Percentiles rank a stretch among this genome's conserved stretches.
phyloP scores from a whole-genome alignment of 2,329 filamentous ascomycete genomes.

The Nemania sp. region DNA sequence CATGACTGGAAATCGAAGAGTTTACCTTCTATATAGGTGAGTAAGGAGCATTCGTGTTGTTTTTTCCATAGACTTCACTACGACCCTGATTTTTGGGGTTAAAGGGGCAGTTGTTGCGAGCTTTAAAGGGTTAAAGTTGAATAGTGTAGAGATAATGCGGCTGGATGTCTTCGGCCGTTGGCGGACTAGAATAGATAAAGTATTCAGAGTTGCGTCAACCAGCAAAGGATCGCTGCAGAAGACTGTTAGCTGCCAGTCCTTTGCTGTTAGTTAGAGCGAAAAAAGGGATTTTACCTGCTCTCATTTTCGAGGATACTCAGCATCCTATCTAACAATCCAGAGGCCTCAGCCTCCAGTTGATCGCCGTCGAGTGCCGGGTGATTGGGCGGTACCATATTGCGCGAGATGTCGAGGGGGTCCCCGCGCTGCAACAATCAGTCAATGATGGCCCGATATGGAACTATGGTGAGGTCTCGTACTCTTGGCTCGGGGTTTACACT shows the following conservation, averaged over 20 bases:
- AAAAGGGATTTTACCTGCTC: slow-evolving; percentile 62
- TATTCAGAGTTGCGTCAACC: slow-evolving; percentile 90
- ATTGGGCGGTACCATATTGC: slow-evolving; percentile 81
- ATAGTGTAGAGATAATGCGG: slow-evolving; percentile 81
- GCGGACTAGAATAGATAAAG: slow-evolving; percentile 80
- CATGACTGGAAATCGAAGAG: slow-evolving; percentile 9
- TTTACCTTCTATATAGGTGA: slow-evolving; percentile 78
- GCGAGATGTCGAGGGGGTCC: slow-evolving; percentile 72
- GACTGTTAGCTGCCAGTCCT: background rate
- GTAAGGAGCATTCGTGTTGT: slow-evolving; percentile 83
- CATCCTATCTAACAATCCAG: slow-evolving; percentile 86
- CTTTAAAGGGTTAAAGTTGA: slow-evolving; percentile 91
- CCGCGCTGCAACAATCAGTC: slow-evolving; percentile 45
- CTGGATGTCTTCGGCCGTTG: slow-evolving; percentile 78
- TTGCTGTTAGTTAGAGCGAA: background rate
- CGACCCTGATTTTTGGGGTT: slow-evolving; percentile 78
- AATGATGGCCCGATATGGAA: slow-evolving; percentile 24
- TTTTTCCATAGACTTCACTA: slow-evolving; percentile 92
- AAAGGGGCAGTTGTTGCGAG: slow-evolving; percentile 72
- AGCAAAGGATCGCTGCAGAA: slow-evolving; percentile 76
- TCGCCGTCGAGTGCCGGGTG: slow-evolving; percentile 80
- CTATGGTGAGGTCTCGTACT: slow-evolving; percentile 55
- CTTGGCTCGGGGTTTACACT: slow-evolving; percentile 79
- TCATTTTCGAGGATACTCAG: slow-evolving; percentile 84
- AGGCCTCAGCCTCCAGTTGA: slow-evolving; percentile 89